Percentiles rank a stretch among this genome's conserved stretches.
These are phyloP conservation scores for Globisporangium rhizosaccharum DNA, from an alignment of 352 stramenopile species.

Conservation along the genomic window DNA sequence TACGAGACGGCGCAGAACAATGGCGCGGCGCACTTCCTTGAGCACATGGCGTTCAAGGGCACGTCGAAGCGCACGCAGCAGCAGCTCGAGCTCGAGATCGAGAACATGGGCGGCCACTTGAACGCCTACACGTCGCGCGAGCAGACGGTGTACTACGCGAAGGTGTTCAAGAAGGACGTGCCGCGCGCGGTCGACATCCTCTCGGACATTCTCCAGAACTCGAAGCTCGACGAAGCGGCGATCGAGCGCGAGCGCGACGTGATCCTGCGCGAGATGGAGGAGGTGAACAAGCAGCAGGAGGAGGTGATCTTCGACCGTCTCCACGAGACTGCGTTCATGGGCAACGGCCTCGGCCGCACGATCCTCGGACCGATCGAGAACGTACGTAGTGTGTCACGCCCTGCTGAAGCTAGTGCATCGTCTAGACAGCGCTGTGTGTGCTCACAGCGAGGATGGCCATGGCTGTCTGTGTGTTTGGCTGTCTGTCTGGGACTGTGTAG, in stretches of 20 bases:
- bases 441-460: background rate
- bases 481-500: slow-evolving; percentile 14
- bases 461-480: too few species aligned
- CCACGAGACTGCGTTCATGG: slow-evolving; percentile 98
- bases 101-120: slow-evolving; percentile 99
- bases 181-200: slow-evolving; percentile 97
- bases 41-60: slow-evolving; percentile 99
- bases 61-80: slow-evolving; percentile 96
- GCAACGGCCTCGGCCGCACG: slow-evolving; percentile 95
- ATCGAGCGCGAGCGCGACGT: slow-evolving; percentile 98
- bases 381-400: slow-evolving; percentile 59
- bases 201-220: slow-evolving; percentile 98
- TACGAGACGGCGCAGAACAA: slow-evolving; percentile 99
- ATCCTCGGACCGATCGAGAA: slow-evolving; percentile 99
- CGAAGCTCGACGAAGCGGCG: slow-evolving; percentile 93
- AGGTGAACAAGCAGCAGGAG: slow-evolving; percentile 98
- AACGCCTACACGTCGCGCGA: slow-evolving; percentile 99
- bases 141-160: slow-evolving; percentile 99
- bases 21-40: slow-evolving; percentile 98
- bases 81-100: slow-evolving; percentile 99
- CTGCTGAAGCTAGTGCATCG: too few species aligned
- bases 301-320: slow-evolving; percentile 99
- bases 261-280: slow-evolving; percentile 99
- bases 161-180: slow-evolving; percentile 99
- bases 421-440: background rate